Conservation (phyloP, 495 filamentous ascomycete genomes). For the Xylaria castorea region DNA sequence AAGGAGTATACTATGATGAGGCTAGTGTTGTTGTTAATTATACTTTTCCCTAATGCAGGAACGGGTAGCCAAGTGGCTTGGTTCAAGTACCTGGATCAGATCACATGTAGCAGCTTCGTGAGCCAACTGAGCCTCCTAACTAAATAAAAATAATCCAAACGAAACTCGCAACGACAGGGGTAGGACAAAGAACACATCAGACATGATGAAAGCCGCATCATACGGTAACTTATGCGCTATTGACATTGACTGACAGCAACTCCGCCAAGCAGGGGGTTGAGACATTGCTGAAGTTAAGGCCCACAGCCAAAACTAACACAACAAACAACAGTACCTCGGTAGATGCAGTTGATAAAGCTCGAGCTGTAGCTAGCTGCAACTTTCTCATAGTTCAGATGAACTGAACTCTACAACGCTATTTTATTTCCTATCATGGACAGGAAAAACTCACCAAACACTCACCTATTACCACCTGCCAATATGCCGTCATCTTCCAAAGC, state of each 20-base stretch:
- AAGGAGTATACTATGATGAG: constrained; percentile 5
- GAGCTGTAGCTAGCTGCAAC: constrained; percentile 13
- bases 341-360: neutral
- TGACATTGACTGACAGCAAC: neutral
- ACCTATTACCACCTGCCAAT: constrained; percentile 11
- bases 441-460: neutral
- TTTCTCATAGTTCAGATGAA: constrained; percentile 15
- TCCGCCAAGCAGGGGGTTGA: constrained; percentile 20
- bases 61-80: constrained; percentile 4
- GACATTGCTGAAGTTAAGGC: constrained; percentile 18
- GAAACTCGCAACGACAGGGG: neutral
- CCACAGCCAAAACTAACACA: constrained; percentile 3
- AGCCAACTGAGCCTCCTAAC: neutral
- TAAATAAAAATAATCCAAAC: neutral
- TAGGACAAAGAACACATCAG: neutral
- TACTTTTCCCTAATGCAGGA: constrained; percentile 6
- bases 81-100: constrained; percentile 1
- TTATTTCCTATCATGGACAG: constrained; percentile 20
- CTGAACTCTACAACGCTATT: neutral
- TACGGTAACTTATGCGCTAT: neutral
- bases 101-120: neutral
- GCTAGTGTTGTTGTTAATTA: constrained; percentile 4
- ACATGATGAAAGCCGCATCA: neutral
- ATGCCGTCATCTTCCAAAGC: constrained; percentile 73
- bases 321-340: neutral